Conservation (phyloP, 352 stramenopile genomes). For the Globisporangium emineosum region DNA sequence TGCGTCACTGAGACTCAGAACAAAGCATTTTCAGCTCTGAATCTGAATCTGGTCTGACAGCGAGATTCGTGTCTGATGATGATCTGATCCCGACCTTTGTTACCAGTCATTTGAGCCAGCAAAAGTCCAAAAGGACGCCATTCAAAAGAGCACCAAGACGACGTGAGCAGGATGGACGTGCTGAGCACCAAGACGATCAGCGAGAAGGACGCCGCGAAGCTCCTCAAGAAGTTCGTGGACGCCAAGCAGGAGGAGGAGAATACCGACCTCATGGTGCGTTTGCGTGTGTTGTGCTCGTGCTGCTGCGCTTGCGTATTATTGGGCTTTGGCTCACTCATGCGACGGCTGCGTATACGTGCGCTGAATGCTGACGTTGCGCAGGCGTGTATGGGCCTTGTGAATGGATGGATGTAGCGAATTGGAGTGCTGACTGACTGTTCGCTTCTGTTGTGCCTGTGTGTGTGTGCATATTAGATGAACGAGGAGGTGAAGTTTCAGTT, state of each 20-base stretch:
- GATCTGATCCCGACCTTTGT: constrained; percentile 9
- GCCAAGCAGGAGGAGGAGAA: constrained; percentile 64
- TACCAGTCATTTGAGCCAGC: constrained; percentile 12
- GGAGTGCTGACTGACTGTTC: background rate
- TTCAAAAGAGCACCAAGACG: background rate
- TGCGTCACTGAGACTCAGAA: background rate
- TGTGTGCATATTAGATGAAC: constrained; percentile 45
- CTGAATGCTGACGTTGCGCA: background rate
- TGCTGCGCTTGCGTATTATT: constrained; percentile 15
- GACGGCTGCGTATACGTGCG: background rate
- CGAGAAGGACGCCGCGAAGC: constrained; percentile 61
- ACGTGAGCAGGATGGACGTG: constrained; percentile 49
- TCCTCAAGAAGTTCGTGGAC: constrained; percentile 78
- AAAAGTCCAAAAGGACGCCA: background rate
- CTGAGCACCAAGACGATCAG: constrained; percentile 56
- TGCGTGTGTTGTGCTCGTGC: background rate
- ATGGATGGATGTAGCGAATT: background rate
- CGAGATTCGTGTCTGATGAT: background rate
- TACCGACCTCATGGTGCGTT: constrained; percentile 61
- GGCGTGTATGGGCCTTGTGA: background rate
- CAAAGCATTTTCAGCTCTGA: too few species aligned
- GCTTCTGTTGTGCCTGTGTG: background rate
- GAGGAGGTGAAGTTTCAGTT: constrained; percentile 78
- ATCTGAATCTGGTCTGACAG: background rate
- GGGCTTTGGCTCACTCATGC: background rate